These are phyloP conservation scores for Fulvia fulva DNA, from an alignment of 2,329 filamentous ascomycete species.

Conservation along the genomic window DNA sequence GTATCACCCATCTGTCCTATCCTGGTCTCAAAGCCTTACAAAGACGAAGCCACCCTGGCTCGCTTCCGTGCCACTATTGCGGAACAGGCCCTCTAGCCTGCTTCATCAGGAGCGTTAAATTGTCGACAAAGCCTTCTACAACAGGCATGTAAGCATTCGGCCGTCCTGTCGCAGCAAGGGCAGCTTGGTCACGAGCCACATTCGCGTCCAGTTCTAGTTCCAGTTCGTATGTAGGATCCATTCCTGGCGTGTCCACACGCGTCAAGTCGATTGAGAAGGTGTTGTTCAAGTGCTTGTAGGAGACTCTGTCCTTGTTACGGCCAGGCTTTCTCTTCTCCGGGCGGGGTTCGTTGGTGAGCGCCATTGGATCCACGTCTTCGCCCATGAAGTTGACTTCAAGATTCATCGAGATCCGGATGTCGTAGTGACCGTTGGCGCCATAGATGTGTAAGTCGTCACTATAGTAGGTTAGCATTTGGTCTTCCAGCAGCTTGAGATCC, in stretches of 20 bases:
- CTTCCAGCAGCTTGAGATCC: background rate
- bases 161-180: slow-evolving; percentile 49
- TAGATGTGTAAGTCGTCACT: slow-evolving; percentile 74
- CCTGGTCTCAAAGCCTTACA: background rate
- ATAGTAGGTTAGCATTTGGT: background rate
- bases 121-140: slow-evolving; percentile 71
- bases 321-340: slow-evolving; percentile 38
- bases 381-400: slow-evolving; percentile 70
- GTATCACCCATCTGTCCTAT: background rate
- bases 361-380: slow-evolving; percentile 54
- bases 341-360: slow-evolving; percentile 49
- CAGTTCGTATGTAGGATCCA: slow-evolving; percentile 70
- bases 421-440: slow-evolving; percentile 71
- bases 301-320: slow-evolving; percentile 76
- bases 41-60: background rate
- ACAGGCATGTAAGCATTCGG: slow-evolving; percentile 62
- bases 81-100: slow-evolving; percentile 4
- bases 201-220: slow-evolving; percentile 70
- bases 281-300: slow-evolving; percentile 74
- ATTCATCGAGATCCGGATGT: slow-evolving; percentile 92
- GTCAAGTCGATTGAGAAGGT: slow-evolving; percentile 85
- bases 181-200: slow-evolving; percentile 63
- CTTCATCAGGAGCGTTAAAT: slow-evolving; percentile 56
- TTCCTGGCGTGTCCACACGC: slow-evolving; percentile 62
- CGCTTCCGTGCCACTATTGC: background rate